Percentiles rank a stretch among this genome's conserved stretches.
Evolutionary conservation across 352 stramenopile species (phyloP).

Genomic region (Phytophthora nicotianae): DNA sequence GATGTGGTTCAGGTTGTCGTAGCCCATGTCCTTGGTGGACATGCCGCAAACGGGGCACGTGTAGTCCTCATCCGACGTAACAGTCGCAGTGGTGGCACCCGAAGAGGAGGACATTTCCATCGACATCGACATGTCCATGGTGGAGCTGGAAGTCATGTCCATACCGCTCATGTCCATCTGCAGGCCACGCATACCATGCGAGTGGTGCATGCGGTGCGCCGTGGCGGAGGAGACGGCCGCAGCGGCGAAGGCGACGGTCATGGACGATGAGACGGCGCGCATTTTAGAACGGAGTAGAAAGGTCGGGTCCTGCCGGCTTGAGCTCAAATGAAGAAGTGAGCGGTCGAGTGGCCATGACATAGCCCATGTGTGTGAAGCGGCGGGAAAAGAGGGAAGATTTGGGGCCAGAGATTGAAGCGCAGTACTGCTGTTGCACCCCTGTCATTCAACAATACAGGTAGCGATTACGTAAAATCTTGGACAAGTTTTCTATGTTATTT

Average conservation of each 20-base stretch:
- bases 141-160: slow-evolving; percentile 27
- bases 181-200: slow-evolving; percentile 29
- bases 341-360: too few relatives aligned
- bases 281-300: slow-evolving; percentile 13
- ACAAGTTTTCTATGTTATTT: too few relatives aligned
- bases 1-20: slow-evolving; percentile 72
- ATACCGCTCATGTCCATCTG: slow-evolving; percentile 33
- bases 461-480: not conserved
- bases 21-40: slow-evolving; percentile 56
- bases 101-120: slow-evolving; percentile 17
- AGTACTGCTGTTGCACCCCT: slow-evolving; percentile 16
- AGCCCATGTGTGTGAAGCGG: slow-evolving; percentile 7
- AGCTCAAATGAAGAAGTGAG: slow-evolving; percentile 34
- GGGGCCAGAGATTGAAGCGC: not conserved
- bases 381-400: slow-evolving; percentile 9
- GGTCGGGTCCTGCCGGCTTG: slow-evolving; percentile 7
- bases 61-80: slow-evolving; percentile 35
- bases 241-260: slow-evolving; percentile 13
- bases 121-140: slow-evolving; percentile 33
- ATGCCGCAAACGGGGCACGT: slow-evolving; percentile 79
- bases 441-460: slow-evolving; percentile 12
- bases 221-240: slow-evolving; percentile 12
- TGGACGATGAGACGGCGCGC: slow-evolving; percentile 18
- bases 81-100: not conserved
- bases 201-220: slow-evolving; percentile 31